A percentile compares a stretch with the other conserved stretches of the same genome.
Conservation (phyloP, 2,329 filamentous ascomycete genomes). For the Cadophora sp. region DNA sequence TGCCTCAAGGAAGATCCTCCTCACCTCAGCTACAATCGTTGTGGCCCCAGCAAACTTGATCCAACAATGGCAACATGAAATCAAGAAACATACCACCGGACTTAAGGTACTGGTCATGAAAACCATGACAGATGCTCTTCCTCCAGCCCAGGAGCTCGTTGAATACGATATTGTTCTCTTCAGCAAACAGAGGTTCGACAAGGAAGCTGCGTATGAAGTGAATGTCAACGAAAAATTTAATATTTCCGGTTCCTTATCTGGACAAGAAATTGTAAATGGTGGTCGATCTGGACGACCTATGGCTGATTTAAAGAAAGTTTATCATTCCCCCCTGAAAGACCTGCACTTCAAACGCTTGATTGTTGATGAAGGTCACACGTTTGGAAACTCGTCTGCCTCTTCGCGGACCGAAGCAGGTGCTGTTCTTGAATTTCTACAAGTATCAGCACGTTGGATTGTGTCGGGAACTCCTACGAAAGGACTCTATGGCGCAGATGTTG, state of each 20-base stretch:
- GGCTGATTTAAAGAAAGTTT: conserved; percentile 42
- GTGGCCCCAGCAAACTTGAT: conserved; percentile 85
- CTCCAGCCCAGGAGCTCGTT: conserved; percentile 62
- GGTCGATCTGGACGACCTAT: conserved; percentile 49
- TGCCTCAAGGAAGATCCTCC: conserved; percentile 58
- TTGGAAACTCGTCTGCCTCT: conserved; percentile 68
- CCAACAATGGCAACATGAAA: conserved; percentile 83
- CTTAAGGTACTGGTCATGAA: conserved; percentile 71
- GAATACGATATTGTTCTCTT: conserved; percentile 81
- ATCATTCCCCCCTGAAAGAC: conserved; percentile 68
- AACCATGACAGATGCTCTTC: conserved; percentile 58
- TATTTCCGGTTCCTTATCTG: background rate
- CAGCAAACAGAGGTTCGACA: conserved; percentile 75
- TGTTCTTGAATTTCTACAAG: conserved; percentile 59
- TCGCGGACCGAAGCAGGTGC: conserved; percentile 62
- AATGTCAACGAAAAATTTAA: conserved; percentile 45
- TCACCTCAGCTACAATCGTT: conserved; percentile 76
- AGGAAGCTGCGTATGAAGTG: conserved; percentile 61
- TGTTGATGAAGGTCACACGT: conserved; percentile 88
- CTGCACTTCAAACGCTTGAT: conserved; percentile 89
- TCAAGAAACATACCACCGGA: conserved; percentile 74
- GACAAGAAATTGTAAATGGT: background rate
- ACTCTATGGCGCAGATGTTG: conserved; percentile 74
- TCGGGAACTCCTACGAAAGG: conserved; percentile 89
- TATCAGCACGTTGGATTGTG: conserved; percentile 85